These are phyloP conservation scores for Capronia epimyces DNA, from an alignment of 2,329 filamentous ascomycete species.

Conservation along the genomic window DNA sequence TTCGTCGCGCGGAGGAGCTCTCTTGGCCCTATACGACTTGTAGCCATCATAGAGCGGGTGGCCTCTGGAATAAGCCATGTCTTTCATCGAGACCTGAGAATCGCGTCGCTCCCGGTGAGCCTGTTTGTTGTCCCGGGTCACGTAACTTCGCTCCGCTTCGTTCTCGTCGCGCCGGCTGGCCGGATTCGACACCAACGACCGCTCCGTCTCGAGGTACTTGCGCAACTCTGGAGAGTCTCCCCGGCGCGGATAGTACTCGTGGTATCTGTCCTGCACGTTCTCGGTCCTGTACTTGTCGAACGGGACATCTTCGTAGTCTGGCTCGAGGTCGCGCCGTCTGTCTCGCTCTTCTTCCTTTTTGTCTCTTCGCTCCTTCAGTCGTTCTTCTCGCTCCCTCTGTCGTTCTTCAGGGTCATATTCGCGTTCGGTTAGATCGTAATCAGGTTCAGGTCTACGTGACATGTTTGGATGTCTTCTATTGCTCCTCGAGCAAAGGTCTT, in stretches of 20 bases:
- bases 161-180: background rate
- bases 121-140: background rate
- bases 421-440: too few relatives aligned
- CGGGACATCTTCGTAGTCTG: background rate
- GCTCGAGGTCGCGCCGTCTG: background rate
- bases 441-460: too few relatives aligned
- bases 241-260: background rate
- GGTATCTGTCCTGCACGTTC: background rate
- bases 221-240: background rate
- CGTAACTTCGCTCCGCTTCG: background rate
- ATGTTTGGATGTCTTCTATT: too few relatives aligned
- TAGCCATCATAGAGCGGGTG: background rate
- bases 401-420: too few relatives aligned
- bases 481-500: too few relatives aligned
- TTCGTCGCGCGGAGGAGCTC: background rate
- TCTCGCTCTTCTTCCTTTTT: background rate
- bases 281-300: background rate
- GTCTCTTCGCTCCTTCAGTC: background rate
- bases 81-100: background rate
- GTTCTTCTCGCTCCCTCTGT: background rate
- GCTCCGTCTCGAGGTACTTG: background rate
- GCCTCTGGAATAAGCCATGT: slow-evolving; percentile 1
- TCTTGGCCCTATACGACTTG: background rate
- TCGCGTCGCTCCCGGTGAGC: background rate
- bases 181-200: background rate